Evolutionary conservation across 2,329 filamentous ascomycete species (phyloP).

Genomic region (Trichoderma cornu-damae): DNA sequence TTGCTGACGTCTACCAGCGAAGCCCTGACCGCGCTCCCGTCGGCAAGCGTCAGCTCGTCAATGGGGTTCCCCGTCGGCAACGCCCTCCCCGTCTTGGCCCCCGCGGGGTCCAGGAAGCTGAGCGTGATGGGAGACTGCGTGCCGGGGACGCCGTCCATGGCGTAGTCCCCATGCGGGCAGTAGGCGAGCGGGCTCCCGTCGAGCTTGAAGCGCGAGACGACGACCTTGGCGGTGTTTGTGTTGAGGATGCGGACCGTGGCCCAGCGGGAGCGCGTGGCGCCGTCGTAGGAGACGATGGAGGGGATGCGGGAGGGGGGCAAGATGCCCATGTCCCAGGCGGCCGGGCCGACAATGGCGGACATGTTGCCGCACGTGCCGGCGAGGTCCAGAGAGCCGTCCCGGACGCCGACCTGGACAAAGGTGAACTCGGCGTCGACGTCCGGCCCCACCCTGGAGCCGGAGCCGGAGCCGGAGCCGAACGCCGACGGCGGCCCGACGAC

Average conservation of each 20-base stretch:
- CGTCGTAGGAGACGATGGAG: conserved; percentile 20
- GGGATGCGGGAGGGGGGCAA: conserved; percentile 14
- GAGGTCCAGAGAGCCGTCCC: conserved; percentile 55
- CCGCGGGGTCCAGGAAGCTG: conserved; percentile 57
- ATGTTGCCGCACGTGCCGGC: conserved; percentile 75
- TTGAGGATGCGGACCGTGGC: conserved; percentile 59
- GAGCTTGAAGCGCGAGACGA: conserved; percentile 53
- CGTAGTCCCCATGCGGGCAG: conserved; percentile 45
- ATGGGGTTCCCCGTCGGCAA: conserved; percentile 48
- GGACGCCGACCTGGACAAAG: conserved; percentile 64
- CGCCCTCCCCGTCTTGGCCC: conserved; percentile 55
- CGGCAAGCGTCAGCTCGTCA: conserved; percentile 43
- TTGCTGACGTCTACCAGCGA: conserved; percentile 61
- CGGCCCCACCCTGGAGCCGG: neutral
- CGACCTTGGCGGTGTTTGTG: conserved; percentile 64
- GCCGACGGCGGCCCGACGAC: conserved; percentile 49
- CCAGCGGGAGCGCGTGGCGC: conserved; percentile 30
- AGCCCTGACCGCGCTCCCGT: conserved; percentile 38
- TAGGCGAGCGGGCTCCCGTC: conserved; percentile 33
- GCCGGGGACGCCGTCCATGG: conserved; percentile 60
- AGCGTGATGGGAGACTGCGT: conserved; percentile 52
- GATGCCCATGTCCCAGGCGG: conserved; percentile 32
- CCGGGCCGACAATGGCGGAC: conserved; percentile 59
- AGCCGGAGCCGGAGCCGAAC: neutral
- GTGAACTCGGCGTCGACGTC: conserved; percentile 62